Evolutionary conservation across 495 filamentous ascomycete genomes (phyloP), one percentile per base, ranked within the genome.

Genomic region (Astrothelium subdiscretum): DNA sequence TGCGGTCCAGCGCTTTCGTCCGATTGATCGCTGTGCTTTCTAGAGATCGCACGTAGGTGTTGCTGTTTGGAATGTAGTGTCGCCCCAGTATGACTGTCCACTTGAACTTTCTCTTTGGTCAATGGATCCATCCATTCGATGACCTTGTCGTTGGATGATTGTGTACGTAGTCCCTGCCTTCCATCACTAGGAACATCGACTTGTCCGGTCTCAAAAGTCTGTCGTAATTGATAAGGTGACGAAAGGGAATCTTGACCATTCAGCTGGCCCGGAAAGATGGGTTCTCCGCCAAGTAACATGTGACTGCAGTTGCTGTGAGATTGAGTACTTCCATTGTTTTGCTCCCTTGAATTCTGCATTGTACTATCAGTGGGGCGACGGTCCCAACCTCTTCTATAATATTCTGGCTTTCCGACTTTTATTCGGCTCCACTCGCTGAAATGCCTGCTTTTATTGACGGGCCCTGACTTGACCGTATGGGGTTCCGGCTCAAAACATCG

Each of bases 341-440:
- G 48, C 29, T 29, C 3, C 24, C 0, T 29, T 20, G 24, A 24
- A 29, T 26, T 2, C 29, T 20, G 24, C 2, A 10, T 5, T 3
- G 24, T 29, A 10, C 24, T 29, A 20, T 5, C 48, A 15, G 48
- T 29, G 26, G 20, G 3, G 48, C 48, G 24, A 29, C 24, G 48
- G 48, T 24, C 15, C 62, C 65, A 65, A 2, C 65, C 4, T 4
- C 63, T 62, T n/a, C 70, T 65, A 32, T 66, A 66, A 35, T 72
- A 73, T 4, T 35, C 38, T n/a, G 57, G 43, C 26, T 74, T 80
- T 2, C 82, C 81, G 27, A 77, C 78, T 71, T 92, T 95, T 26
- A 90, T 77, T 58, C 83, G 81, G 32, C 84, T 83, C 87, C 89
- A 94, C 2, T 69, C 70, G 59, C 75, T 72, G 62, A 92, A 90